Evolutionary conservation across 2,329 filamentous ascomycete species (phyloP).

Genomic region (Aspergillus sojae): DNA sequence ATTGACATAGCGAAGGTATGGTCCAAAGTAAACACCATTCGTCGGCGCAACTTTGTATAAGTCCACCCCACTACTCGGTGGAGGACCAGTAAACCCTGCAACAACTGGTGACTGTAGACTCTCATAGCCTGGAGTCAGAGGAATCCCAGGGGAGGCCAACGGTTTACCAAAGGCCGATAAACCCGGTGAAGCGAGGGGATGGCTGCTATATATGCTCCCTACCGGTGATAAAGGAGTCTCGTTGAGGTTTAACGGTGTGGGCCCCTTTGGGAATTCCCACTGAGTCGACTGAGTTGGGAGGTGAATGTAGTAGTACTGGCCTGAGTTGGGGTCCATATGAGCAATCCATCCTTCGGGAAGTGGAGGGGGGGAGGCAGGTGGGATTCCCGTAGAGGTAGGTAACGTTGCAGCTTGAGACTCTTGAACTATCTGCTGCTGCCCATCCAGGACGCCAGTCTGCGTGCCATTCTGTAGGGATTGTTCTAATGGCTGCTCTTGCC

Average conservation of each 20-base stretch:
- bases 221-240: constrained; percentile 81
- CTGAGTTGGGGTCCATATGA: constrained; percentile 90
- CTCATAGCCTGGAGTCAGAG: constrained; percentile 81
- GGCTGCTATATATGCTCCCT: constrained; percentile 70
- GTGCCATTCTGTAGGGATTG: constrained; percentile 44
- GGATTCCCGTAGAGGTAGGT: constrained; percentile 48
- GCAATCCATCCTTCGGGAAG: constrained; percentile 98
- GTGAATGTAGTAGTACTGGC: constrained; percentile 99
- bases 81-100: constrained; percentile 85
- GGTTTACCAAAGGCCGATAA: constrained; percentile 58
- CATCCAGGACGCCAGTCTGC: constrained; percentile 18
- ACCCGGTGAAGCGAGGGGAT: constrained; percentile 71
- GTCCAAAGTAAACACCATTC: constrained; percentile 97
- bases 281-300: constrained; percentile 93
- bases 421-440: constrained; percentile 23
- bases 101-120: constrained; percentile 77
- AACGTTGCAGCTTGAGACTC: constrained; percentile 32
- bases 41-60: constrained; percentile 92
- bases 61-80: constrained; percentile 83
- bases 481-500: constrained; percentile 35
- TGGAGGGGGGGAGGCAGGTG: constrained; percentile 83
- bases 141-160: constrained; percentile 77
- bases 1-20: constrained; percentile 92
- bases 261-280: constrained; percentile 98
- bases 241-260: constrained; percentile 84